Evolutionary conservation across 2,329 filamentous ascomycete genomes (phyloP), one percentile per base, ranked within the genome.

Genomic region (Xylariaceae sp.): DNA sequence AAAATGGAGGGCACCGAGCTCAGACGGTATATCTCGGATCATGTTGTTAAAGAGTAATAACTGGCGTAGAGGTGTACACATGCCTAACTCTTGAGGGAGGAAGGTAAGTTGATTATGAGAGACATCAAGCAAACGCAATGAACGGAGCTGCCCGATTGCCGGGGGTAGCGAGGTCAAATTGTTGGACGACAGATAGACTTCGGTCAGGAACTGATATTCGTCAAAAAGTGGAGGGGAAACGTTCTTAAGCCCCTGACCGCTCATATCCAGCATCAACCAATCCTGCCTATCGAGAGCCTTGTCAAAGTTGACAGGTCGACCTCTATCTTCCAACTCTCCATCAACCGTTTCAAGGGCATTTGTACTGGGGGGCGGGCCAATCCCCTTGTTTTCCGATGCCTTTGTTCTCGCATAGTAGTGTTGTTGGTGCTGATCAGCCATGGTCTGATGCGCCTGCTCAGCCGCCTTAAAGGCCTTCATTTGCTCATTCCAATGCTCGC

Each of bases 121-220:
- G 2, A 91, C 80, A 71, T 99, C 92, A 47, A 99, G 80, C 65
- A 91, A 82, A 37, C 84, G 87, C 47, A 99, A 75, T 60, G 88
- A 86, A 60, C 91, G 85, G 61, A 99, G 77, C 64, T 87, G 81
- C 40, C 94, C 91, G 68, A 99, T 90, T 27, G 85, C 79, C 39
- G 87, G 76, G 9, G 92, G 91, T n/a, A 99, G 76, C 45, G 80
- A 79, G 31, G 84, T 84, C 56, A 99, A 80, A 70, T 91, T 91
- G 77, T 99, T 99, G 62, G 91, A 92, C 64, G 91, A 91, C 59
- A 99, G 84, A 71, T 95, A 96, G 32, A 99, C 81, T 72, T 95
- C 92, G 62, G 88, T 88, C 54, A 99, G 77, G 71, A 99, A 97
- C 44, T 80, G 80, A 72, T 97, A 99, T 62, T 73, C 62, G 43